These are phyloP conservation scores for Mycena citricolor DNA, from an alignment of 1,284 basidiomycete species.

Conservation along the genomic window DNA sequence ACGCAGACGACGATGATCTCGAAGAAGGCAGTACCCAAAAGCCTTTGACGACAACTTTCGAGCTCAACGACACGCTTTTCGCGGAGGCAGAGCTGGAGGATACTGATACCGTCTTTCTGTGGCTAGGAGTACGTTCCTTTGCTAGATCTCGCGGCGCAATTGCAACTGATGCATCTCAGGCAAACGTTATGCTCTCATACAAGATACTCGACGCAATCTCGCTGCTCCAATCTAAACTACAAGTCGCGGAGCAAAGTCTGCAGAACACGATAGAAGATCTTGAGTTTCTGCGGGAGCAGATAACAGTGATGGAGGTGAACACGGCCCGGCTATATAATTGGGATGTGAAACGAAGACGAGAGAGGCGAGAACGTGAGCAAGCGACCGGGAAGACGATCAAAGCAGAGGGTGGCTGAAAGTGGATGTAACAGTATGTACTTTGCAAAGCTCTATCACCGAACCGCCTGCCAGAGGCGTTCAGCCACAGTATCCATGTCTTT, in stretches of 20 bases:
- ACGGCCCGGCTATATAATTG: constrained; percentile 96
- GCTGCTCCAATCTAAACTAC: constrained; percentile 80
- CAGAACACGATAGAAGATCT: constrained; percentile 82
- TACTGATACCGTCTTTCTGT: constrained; percentile 88
- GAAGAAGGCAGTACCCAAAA: constrained; percentile 42
- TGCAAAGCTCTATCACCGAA: constrained; percentile 1
- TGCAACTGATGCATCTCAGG: constrained; percentile 48
- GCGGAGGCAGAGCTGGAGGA: constrained; percentile 89
- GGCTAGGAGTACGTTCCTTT: constrained; percentile 83
- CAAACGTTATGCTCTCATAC: constrained; percentile 98
- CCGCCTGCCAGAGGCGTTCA: constrained; percentile 12
- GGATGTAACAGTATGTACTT: not conserved
- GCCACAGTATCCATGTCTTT: constrained; percentile 12
- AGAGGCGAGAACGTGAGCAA: constrained; percentile 50
- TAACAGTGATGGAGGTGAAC: constrained; percentile 98
- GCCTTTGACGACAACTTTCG: constrained; percentile 84
- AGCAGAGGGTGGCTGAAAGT: constrained; percentile 2
- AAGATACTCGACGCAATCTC: constrained; percentile 79
- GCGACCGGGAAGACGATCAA: constrained; percentile 14
- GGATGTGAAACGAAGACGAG: constrained; percentile 85
- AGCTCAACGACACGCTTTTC: constrained; percentile 94
- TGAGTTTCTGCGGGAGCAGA: constrained; percentile 92
- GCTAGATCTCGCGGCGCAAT: too few species aligned
- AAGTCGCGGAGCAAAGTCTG: constrained; percentile 69
- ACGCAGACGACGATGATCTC: constrained; percentile 33